Conservation (phyloP, 164 flowering plant genomes). For the Brasenia schreberi region DNA sequence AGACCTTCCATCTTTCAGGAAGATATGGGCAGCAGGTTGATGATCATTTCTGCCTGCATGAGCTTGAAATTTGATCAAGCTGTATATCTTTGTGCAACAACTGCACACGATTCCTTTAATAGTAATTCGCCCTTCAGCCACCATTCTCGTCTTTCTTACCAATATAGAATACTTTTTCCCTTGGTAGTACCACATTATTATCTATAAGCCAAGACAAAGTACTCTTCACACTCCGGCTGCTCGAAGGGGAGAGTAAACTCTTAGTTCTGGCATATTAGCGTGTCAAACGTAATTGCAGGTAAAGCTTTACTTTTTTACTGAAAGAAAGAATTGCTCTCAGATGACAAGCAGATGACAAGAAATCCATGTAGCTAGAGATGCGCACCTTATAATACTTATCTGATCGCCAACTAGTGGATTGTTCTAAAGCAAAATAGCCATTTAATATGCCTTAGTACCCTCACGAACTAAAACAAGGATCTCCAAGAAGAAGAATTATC, state of each 20-base stretch:
- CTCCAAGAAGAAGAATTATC: too few species aligned
- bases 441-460: too few species aligned
- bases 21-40: conserved; percentile 49
- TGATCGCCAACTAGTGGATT: too few species aligned
- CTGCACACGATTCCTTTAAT: conserved; percentile 72
- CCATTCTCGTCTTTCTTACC: conserved; percentile 11
- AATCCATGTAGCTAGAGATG: too few species aligned
- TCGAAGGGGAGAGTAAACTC: conserved; percentile 1
- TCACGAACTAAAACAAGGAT: too few species aligned
- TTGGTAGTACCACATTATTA: conserved; percentile 44
- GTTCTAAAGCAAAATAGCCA: too few species aligned
- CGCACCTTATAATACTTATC: too few species aligned
- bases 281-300: too few species aligned
- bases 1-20: conserved; percentile 8
- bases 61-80: conserved; percentile 35
- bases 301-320: too few species aligned
- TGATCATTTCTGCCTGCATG: conserved; percentile 53
- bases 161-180: conserved; percentile 43
- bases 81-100: conserved; percentile 52
- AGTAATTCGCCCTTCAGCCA: conserved; percentile 43
- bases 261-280: too few species aligned
- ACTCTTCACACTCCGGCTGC: conserved; percentile 29
- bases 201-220: conserved; percentile 80
- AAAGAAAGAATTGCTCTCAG: too few species aligned
- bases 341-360: too few species aligned